These are phyloP conservation scores for Clarireedia hainanense DNA, from an alignment of 2,329 filamentous ascomycete genomes.

Conservation along the genomic window DNA sequence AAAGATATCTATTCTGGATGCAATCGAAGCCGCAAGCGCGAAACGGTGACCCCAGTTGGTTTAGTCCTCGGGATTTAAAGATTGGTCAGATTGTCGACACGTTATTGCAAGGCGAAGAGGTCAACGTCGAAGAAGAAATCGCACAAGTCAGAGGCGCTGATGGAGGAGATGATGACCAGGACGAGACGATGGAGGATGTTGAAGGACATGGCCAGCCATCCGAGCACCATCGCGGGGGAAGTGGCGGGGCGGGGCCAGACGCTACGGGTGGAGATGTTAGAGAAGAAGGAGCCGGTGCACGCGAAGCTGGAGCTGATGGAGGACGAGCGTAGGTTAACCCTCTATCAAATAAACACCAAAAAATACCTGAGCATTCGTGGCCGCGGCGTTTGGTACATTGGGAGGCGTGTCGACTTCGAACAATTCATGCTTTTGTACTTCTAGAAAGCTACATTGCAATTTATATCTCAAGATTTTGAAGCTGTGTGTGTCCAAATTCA, in stretches of 20 bases:
- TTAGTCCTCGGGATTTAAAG: conserved; percentile 79
- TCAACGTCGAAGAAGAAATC: conserved; percentile 70
- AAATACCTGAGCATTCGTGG: conserved; percentile 24
- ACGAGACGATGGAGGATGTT: conserved; percentile 73
- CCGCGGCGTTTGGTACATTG: conserved; percentile 26
- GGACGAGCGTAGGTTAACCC: conserved; percentile 92
- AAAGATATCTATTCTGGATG: conserved; percentile 92
- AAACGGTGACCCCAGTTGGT: conserved; percentile 62
- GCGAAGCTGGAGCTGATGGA: conserved; percentile 92
- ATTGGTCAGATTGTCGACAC: conserved; percentile 81
- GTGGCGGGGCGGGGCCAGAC: conserved; percentile 75
- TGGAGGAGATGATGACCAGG: conserved; percentile 51
- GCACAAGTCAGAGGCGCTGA: conserved; percentile 49
- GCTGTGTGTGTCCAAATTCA: conserved; percentile 4
- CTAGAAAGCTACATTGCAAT: conserved; percentile 27
- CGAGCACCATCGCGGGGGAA: conserved; percentile 52
- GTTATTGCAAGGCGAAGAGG: conserved; percentile 80
- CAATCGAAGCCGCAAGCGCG: conserved; percentile 78
- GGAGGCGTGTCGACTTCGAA: conserved; percentile 14
- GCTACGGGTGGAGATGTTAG: conserved; percentile 88
- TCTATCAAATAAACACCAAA: conserved; percentile 19
- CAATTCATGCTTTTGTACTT: conserved; percentile 25
- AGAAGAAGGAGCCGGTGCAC: conserved; percentile 78
- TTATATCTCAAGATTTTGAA: conserved; percentile 20
- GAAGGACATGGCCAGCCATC: conserved; percentile 55